Conservation (phyloP, 2,329 filamentous ascomycete genomes). For the Diaporthe longicolla region DNA sequence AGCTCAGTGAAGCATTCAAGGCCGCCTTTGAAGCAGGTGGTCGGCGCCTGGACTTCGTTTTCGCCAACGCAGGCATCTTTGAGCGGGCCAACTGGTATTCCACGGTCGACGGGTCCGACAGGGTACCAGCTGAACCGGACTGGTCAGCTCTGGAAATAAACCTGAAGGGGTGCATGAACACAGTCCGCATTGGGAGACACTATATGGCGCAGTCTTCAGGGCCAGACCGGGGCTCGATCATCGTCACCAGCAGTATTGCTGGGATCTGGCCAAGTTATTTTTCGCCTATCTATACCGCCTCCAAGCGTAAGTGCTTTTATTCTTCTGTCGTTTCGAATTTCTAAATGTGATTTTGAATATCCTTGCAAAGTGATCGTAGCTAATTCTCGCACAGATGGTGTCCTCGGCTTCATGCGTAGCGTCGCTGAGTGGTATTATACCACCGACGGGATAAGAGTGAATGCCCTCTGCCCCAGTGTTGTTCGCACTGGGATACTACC, state of each 20-base stretch:
- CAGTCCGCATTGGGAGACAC: slow-evolving; percentile 34
- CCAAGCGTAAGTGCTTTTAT: slow-evolving; percentile 24
- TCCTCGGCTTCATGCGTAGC: slow-evolving; percentile 27
- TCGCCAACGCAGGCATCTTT: slow-evolving; percentile 62
- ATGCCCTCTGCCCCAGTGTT: slow-evolving; percentile 30
- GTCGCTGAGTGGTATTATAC: slow-evolving; percentile 25
- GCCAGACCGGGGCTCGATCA: slow-evolving; percentile 29
- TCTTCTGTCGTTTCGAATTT: not conserved
- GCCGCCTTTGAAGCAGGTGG: slow-evolving; percentile 49
- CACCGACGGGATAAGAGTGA: slow-evolving; percentile 21
- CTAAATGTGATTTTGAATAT: no score
- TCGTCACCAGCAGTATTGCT: slow-evolving; percentile 36
- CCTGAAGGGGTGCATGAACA: slow-evolving; percentile 39
- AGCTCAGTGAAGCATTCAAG: slow-evolving; percentile 51
- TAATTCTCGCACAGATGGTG: not conserved
- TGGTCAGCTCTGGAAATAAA: slow-evolving; percentile 37
- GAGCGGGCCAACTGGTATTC: slow-evolving; percentile 57
- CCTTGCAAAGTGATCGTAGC: no score
- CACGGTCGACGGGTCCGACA: not conserved
- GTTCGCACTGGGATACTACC: slow-evolving; percentile 27
- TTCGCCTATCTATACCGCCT: slow-evolving; percentile 36
- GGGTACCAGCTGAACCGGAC: slow-evolving; percentile 18
- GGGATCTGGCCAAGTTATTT: slow-evolving; percentile 38
- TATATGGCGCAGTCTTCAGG: slow-evolving; percentile 35
- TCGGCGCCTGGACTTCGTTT: slow-evolving; percentile 60